Conservation (phyloP, 495 filamentous ascomycete genomes). For the Neurospora sp. region DNA sequence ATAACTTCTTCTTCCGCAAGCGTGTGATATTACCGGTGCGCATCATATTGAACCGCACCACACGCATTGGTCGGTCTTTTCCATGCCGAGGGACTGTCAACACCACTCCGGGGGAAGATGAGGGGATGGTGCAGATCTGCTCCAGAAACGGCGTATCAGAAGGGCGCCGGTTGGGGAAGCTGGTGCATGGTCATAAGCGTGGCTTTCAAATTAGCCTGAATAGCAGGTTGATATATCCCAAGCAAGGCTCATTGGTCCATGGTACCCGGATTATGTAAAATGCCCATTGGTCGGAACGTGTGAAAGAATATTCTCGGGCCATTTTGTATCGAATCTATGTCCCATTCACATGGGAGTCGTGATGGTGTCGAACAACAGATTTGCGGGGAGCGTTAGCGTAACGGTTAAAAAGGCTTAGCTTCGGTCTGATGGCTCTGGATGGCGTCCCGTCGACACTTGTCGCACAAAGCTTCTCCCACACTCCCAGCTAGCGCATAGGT, state of each 20-base stretch:
- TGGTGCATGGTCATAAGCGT: background rate
- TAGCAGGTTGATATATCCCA: background rate
- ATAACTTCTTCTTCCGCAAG: background rate
- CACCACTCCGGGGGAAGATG: slow-evolving; percentile 5
- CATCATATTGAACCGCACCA: slow-evolving; percentile 6
- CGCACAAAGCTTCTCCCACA: background rate
- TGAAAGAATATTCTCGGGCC: background rate
- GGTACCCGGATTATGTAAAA: background rate
- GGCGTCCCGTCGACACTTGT: background rate
- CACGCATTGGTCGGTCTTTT: background rate
- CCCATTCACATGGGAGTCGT: background rate
- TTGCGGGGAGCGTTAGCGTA: background rate
- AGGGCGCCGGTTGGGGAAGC: background rate
- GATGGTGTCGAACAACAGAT: background rate
- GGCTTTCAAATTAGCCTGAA: background rate
- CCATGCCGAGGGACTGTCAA: slow-evolving; percentile 6
- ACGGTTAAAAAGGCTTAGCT: background rate
- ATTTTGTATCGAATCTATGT: background rate
- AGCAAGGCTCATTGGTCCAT: background rate
- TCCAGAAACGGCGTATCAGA: background rate
- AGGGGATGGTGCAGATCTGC: slow-evolving; percentile 7
- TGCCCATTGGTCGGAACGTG: background rate
- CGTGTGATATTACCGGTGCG: background rate
- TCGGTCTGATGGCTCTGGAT: background rate
- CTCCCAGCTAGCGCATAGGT: background rate